Evolutionary conservation across 768 basidiomycete genomes (phyloP).

Genomic region (Lanmaoa pseudosensibilis): DNA sequence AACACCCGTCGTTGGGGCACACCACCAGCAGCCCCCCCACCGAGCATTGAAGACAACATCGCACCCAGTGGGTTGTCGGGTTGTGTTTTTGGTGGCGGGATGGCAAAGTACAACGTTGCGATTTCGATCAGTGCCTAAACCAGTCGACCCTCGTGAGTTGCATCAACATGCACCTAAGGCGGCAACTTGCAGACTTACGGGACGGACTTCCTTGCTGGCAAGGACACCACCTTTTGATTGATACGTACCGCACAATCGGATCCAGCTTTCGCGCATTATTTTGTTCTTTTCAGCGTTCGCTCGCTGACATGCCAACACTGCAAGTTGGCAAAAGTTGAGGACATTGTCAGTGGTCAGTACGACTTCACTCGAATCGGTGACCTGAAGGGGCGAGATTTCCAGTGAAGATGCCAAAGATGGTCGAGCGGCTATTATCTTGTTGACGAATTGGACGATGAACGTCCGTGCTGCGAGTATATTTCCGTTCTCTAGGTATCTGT

Average conservation of each 20-base stretch:
- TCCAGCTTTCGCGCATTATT: constrained; percentile 77
- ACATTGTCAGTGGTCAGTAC: constrained; percentile 70
- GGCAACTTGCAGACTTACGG: constrained; percentile 43
- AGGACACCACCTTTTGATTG: constrained; percentile 67
- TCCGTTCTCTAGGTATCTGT: constrained; percentile 77
- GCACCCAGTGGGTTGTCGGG: constrained; percentile 82
- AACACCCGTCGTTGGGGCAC: constrained; percentile 29
- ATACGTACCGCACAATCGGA: constrained; percentile 81
- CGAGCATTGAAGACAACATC: constrained; percentile 86
- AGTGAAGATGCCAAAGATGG: constrained; percentile 43
- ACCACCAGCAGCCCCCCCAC: constrained; percentile 52
- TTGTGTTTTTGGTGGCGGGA: constrained; percentile 72
- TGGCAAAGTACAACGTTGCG: constrained; percentile 78
- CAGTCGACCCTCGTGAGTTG: neutral
- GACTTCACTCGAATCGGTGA: constrained; percentile 57
- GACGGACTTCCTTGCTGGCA: constrained; percentile 59
- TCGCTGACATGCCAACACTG: constrained; percentile 84
- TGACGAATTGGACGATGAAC: constrained; percentile 82
- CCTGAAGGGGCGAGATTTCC: constrained; percentile 44
- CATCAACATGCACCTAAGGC: neutral
- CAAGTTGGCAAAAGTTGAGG: constrained; percentile 90
- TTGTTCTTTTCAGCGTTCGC: constrained; percentile 79
- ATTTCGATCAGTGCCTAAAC: constrained; percentile 66
- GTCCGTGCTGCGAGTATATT: constrained; percentile 91
- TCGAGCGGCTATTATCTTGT: constrained; percentile 54